These are phyloP conservation scores for Alternaria sp. DNA, from an alignment of 2,329 filamentous ascomycete species.

Conservation along the genomic window DNA sequence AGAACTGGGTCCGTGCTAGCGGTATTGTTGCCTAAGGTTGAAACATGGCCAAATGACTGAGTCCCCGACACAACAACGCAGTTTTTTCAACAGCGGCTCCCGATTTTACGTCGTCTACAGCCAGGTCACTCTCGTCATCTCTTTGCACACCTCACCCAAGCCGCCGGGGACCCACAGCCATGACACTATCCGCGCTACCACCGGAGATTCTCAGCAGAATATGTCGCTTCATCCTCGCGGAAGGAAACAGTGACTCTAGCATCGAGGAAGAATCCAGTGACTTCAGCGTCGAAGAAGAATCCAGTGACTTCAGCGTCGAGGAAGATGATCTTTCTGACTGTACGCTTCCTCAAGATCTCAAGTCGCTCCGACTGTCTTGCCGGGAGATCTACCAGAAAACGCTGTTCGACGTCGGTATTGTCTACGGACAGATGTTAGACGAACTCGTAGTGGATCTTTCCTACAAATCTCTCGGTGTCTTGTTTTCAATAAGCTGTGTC, in stretches of 20 bases:
- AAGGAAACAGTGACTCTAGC: too few species aligned
- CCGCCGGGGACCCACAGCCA: background rate
- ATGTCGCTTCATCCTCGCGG: background rate
- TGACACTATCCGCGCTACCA: background rate
- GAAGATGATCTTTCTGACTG: too few species aligned
- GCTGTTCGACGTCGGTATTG: background rate
- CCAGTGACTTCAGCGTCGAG: too few species aligned
- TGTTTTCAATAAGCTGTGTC: background rate
- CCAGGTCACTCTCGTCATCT: background rate
- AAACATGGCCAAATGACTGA: too few species aligned
- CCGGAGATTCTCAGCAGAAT: background rate
- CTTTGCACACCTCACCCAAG: background rate
- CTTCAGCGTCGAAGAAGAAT: too few species aligned
- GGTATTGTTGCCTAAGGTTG: too few species aligned
- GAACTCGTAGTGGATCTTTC: background rate
- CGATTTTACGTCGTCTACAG: accelerated
- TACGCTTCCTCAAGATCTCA: background rate
- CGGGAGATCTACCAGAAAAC: background rate
- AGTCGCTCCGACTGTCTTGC: background rate
- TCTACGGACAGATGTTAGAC: background rate
- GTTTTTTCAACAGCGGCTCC: background rate
- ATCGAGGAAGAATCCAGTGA: too few species aligned
- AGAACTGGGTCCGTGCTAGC: background rate
- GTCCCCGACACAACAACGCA: background rate
- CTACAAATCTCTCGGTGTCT: background rate